These are phyloP conservation scores for Eucalyptus marginata DNA, from an alignment of 345 rosid species.

Conservation along the genomic window DNA sequence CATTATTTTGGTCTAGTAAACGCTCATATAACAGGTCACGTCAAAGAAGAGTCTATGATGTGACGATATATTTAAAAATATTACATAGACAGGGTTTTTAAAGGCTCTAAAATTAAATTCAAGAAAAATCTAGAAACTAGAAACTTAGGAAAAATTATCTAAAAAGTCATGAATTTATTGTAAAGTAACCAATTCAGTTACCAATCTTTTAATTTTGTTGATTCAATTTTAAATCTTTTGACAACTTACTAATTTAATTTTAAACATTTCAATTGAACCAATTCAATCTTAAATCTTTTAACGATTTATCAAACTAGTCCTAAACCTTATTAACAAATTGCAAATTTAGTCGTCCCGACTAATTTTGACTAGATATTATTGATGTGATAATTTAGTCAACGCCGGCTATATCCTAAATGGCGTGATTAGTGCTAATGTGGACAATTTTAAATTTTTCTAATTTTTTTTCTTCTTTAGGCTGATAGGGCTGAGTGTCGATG, in stretches of 20 bases:
- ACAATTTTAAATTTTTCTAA: no score
- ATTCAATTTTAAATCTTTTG: neutral
- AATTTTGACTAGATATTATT: no score
- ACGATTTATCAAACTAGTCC: no score
- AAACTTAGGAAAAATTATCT: neutral
- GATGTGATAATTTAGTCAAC: rapidly evolving
- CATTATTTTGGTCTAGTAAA: neutral
- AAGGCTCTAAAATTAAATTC: neutral
- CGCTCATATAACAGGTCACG: neutral
- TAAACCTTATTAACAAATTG: no score
- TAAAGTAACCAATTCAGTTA: rapidly evolving
- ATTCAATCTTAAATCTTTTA: no score
- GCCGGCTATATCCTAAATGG: rapidly evolving
- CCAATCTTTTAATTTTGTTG: neutral
- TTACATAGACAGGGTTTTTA: neutral
- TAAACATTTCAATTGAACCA: rapidly evolving
- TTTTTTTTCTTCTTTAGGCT: rapidly evolving
- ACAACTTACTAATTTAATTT: no score
- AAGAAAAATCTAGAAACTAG: neutral
- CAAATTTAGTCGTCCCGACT: rapidly evolving
- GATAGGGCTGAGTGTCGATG: rapidly evolving
- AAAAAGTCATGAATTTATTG: neutral
- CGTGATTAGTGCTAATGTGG: rapidly evolving
- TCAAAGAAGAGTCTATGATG: neutral
- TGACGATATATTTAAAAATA: neutral